Percentiles rank a stretch among this genome's conserved stretches.
Evolutionary conservation across 495 filamentous ascomycete genomes (phyloP).

Genomic region (Xylaria longipes): DNA sequence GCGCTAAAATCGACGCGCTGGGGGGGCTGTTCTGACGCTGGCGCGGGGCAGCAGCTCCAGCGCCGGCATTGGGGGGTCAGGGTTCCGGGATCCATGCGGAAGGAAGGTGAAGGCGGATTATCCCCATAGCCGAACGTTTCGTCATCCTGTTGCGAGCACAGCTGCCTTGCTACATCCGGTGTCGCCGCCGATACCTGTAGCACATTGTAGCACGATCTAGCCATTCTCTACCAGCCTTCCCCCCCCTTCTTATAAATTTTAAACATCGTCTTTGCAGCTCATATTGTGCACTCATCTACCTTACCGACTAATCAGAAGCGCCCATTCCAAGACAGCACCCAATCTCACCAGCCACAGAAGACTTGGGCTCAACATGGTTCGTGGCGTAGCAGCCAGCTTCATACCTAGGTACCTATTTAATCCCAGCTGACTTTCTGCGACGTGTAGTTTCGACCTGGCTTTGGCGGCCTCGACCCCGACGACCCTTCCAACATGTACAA

Average conservation of each 20-base stretch:
- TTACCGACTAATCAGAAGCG: slow-evolving; percentile 17
- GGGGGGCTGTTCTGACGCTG: slow-evolving; percentile 6
- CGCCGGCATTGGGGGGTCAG: not conserved
- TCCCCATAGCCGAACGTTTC: slow-evolving; percentile 35
- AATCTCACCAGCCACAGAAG: not conserved
- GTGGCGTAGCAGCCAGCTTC: not conserved
- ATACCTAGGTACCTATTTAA: too few relatives aligned
- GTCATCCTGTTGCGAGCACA: slow-evolving; percentile 29
- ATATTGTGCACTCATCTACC: not conserved
- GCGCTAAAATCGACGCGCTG: slow-evolving; percentile 16
- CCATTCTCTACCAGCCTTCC: not conserved
- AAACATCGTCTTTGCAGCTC: not conserved
- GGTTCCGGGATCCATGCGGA: not conserved
- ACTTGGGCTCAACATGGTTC: slow-evolving; percentile 21
- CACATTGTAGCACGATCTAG: not conserved
- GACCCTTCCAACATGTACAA: slow-evolving; percentile 60
- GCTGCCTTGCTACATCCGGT: slow-evolving; percentile 19
- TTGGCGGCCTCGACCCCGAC: slow-evolving; percentile 60
- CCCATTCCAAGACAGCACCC: slow-evolving; percentile 17
- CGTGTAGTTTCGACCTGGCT: slow-evolving; percentile 41
- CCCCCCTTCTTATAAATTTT: not conserved
- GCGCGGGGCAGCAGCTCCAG: slow-evolving; percentile 14
- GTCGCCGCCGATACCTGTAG: not conserved
- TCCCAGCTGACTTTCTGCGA: slow-evolving; percentile 15
- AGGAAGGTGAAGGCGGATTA: slow-evolving; percentile 27